These are phyloP conservation scores for Russula dissimulans DNA, from an alignment of 768 basidiomycete genomes.

Conservation along the genomic window DNA sequence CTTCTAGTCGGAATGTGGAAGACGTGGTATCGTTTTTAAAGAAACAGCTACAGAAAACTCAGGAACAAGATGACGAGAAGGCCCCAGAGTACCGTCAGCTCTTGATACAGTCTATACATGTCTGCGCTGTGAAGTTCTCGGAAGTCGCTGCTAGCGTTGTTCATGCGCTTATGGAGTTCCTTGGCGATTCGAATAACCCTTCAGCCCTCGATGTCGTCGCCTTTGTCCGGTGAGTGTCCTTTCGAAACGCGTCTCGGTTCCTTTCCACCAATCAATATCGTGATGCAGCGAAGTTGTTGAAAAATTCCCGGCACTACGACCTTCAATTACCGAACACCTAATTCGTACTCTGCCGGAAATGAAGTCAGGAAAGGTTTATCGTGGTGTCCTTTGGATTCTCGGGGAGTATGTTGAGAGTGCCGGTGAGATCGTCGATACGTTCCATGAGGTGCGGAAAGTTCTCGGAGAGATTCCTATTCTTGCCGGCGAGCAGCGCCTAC, in stretches of 20 bases:
- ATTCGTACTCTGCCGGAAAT: conserved; percentile 73
- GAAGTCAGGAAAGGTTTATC: conserved; percentile 94
- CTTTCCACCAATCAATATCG: background rate
- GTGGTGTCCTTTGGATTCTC: conserved; percentile 95
- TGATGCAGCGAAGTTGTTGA: conserved; percentile 80
- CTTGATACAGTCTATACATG: conserved; percentile 93
- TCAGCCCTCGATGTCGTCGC: conserved; percentile 93
- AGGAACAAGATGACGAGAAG: conserved; percentile 90
- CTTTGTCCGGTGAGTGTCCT: conserved; percentile 44
- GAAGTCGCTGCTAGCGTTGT: conserved; percentile 95
- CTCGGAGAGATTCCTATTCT: conserved; percentile 97
- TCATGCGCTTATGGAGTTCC: conserved; percentile 87
- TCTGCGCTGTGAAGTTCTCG: conserved; percentile 92
- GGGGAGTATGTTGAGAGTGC: conserved; percentile 81
- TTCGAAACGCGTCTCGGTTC: conserved; percentile 6
- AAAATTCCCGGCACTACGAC: conserved; percentile 85
- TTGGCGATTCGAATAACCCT: conserved; percentile 90
- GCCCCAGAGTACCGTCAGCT: conserved; percentile 92
- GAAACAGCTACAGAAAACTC: conserved; percentile 92
- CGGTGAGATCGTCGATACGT: conserved; percentile 57
- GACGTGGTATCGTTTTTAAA: conserved; percentile 95
- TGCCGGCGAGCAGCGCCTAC: conserved; percentile 74
- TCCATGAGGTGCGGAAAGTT: conserved; percentile 74
- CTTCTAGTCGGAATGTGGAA: conserved; percentile 89
- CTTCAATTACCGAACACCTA: conserved; percentile 78